Conservation (phyloP, 306 rosid genomes). For the Cicer pinnatifidum region DNA sequence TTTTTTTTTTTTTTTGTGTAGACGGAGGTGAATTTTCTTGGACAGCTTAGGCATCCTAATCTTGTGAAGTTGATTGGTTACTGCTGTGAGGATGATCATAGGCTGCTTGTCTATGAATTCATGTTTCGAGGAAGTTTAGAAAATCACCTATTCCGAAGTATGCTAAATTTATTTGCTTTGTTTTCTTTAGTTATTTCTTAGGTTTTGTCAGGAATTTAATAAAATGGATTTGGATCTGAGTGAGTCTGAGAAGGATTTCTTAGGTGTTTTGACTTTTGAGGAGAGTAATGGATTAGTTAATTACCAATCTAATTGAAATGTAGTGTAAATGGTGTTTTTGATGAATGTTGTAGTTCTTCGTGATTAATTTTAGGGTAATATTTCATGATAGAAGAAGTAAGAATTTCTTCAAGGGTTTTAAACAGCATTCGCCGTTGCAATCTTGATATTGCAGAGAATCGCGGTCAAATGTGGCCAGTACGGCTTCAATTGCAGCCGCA, state of each 20-base stretch:
- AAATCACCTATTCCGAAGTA: slow-evolving; percentile 97
- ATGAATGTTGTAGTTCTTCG: background rate
- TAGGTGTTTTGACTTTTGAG: background rate
- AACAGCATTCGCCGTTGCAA: no score
- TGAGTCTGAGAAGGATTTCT: background rate
- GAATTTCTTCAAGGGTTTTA: background rate
- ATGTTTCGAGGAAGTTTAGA: slow-evolving; percentile 98
- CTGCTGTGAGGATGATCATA: slow-evolving; percentile 97
- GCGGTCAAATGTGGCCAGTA: no score
- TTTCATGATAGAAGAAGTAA: background rate
- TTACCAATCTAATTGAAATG: background rate
- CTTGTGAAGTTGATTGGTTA: slow-evolving; percentile 96
- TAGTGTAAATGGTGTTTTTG: slow-evolving; percentile 1
- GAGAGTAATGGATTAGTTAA: background rate
- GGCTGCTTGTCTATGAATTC: slow-evolving; percentile 95
- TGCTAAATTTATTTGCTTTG: slow-evolving; percentile 31
- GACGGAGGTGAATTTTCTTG: slow-evolving; percentile 98
- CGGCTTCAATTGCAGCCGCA: no score
- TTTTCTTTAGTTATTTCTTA: background rate
- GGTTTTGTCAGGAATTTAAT: background rate
- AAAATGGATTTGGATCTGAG: slow-evolving; percentile 29
- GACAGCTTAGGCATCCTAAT: slow-evolving; percentile 96
- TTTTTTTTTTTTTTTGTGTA: slow-evolving; percentile 21
- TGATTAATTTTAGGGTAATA: background rate
- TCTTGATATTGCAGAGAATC: no score